These are phyloP conservation scores for Verticillium nubilum DNA, from an alignment of 2,329 filamentous ascomycete genomes.

Conservation along the genomic window DNA sequence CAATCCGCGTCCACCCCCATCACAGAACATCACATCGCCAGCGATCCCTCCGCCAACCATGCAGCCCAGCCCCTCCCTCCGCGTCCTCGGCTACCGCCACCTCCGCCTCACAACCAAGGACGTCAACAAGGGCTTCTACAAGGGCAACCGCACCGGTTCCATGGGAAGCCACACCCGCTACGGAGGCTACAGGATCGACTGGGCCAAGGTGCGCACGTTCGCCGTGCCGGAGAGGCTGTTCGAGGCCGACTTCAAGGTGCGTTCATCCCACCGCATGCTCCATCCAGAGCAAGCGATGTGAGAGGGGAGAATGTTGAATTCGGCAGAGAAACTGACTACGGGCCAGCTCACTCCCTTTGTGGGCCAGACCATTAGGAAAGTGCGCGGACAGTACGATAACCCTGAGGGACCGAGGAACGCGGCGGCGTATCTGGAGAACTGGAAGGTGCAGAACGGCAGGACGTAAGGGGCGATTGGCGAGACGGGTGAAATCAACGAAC, in stretches of 20 bases:
- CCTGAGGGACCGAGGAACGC: slow-evolving; percentile 54
- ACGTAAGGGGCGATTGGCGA: not conserved
- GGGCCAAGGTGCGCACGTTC: slow-evolving; percentile 84
- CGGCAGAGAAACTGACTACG: not conserved
- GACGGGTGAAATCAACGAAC: not conserved
- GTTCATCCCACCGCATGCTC: no score
- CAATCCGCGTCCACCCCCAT: not conserved
- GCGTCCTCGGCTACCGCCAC: slow-evolving; percentile 64
- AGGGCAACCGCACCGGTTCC: slow-evolving; percentile 83
- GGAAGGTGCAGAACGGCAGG: slow-evolving; percentile 62
- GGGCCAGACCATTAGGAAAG: slow-evolving; percentile 49
- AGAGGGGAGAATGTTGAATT: no score
- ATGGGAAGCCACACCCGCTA: slow-evolving; percentile 81
- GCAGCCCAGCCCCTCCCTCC: slow-evolving; percentile 64
- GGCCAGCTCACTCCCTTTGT: slow-evolving; percentile 75
- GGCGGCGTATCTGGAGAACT: slow-evolving; percentile 56
- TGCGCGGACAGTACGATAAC: slow-evolving; percentile 49
- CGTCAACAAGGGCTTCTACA: slow-evolving; percentile 92
- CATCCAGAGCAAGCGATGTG: not conserved
- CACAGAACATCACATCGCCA: not conserved
- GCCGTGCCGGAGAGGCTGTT: slow-evolving; percentile 66
- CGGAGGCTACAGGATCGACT: slow-evolving; percentile 82
- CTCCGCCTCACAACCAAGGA: slow-evolving; percentile 86
- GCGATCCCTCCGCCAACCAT: slow-evolving; percentile 30
- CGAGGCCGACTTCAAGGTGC: slow-evolving; percentile 59